Evolutionary conservation across 1,284 basidiomycete species (phyloP), one percentile per base, ranked within the genome.

Genomic region (Naganishia sp.): DNA sequence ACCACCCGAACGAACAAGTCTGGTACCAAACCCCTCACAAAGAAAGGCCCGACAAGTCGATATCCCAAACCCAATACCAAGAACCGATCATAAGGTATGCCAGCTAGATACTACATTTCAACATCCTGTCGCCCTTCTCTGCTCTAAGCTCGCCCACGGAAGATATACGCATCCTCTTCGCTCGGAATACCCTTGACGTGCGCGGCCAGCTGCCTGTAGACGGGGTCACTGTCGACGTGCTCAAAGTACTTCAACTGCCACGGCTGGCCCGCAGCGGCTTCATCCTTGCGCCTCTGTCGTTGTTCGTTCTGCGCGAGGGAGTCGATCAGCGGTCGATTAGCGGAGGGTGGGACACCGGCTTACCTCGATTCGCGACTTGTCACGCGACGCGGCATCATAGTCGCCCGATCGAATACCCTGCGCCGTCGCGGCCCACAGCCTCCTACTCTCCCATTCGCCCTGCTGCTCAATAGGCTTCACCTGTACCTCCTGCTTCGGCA

Each of bases 321-420:
- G 39, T 32, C n/a, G 31, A 18, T 15, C 17, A 17, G 21, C n/a
- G 10, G 17, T 52, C 23, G 52, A 32, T 42, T 17, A 25, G 47
- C 2, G 2, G 43, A 11, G 7, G 18, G 25, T 11, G 7, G 7
- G 2, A 17, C 23, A 51, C 13, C 4, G 17, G 76, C 83, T 60
- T 72, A 90, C 90, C 88, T 98, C 95, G 68, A 99, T 94, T 78
- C 86, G 85, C 47, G 84, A 86, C 87, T 99, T 99, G 78, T 94
- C 94, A 74, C 81, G 83, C 72, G 88, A 89, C 3, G 96, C 95
- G n/a, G 84, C 80, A 58, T 98, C 95, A 76, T 93, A 98, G 77
- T 98, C 90, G 25, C 91, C 90, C 58, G 88, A 88, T 61, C 90
- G 82, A 70, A 99, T 99, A 25, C 95, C 95, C 75, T 90, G 89